Conservation (phyloP, 1,139 yeast genomes). For the Meyerozyma sp. region DNA sequence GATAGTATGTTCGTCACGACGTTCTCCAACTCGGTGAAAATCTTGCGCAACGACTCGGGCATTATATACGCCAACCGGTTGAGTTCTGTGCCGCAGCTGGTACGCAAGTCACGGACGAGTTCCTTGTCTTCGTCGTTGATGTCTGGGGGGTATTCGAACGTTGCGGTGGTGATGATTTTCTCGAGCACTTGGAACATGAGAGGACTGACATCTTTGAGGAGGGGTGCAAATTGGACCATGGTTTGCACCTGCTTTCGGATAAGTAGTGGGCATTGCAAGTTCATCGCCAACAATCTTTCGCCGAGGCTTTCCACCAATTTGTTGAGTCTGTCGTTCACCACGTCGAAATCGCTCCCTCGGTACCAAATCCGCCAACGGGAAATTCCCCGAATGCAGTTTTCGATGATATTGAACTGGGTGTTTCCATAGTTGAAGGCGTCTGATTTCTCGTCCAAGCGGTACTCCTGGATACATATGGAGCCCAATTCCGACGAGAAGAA, state of each 20-base stretch:
- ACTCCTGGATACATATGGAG: constrained; percentile 50
- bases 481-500: constrained; percentile 79
- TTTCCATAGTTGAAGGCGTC: constrained; percentile 72
- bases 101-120: constrained; percentile 77
- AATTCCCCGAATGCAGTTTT: constrained; percentile 86
- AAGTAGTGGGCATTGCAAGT: constrained; percentile 72
- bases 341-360: constrained; percentile 55
- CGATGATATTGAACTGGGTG: constrained; percentile 81
- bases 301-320: constrained; percentile 71
- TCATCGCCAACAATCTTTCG: constrained; percentile 68
- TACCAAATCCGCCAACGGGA: constrained; percentile 98
- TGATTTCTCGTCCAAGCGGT: constrained; percentile 55
- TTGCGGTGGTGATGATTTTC: constrained; percentile 81
- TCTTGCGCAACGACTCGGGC: constrained; percentile 83
- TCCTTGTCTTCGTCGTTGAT: constrained; percentile 72
- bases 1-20: constrained; percentile 72
- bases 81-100: constrained; percentile 91
- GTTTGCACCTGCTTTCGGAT: constrained; percentile 87
- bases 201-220: constrained; percentile 67
- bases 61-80: constrained; percentile 89
- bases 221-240: constrained; percentile 93
- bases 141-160: constrained; percentile 71
- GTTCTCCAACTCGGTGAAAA: constrained; percentile 73
- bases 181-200: constrained; percentile 82
- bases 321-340: constrained; percentile 51